A percentile compares a stretch with the other conserved stretches of the same genome.
Conservation (phyloP, 2,329 filamentous ascomycete species). For the Colletotrichum sp. region DNA sequence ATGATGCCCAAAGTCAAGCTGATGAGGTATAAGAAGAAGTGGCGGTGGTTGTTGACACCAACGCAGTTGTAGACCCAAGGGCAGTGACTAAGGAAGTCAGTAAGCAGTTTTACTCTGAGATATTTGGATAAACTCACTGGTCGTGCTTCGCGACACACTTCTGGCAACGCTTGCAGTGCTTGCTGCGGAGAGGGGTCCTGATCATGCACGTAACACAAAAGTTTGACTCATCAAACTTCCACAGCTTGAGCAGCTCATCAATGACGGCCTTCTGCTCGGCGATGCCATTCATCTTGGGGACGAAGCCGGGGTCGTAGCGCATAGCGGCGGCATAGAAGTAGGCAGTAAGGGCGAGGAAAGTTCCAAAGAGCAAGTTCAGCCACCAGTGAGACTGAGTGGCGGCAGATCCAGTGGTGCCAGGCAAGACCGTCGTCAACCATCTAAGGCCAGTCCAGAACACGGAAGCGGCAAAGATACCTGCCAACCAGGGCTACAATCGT, state of each 20-base stretch:
- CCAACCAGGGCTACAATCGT: conserved; percentile 77
- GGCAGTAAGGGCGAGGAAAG: conserved; percentile 67
- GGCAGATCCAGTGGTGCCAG: conserved; percentile 43
- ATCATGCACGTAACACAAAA: conserved; percentile 97
- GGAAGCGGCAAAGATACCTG: conserved; percentile 89
- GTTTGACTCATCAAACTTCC: conserved; percentile 92
- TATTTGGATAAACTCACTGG: conserved; percentile 67
- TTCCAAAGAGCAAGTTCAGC: conserved; percentile 76
- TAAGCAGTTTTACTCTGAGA: background rate
- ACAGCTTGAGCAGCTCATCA: conserved; percentile 80
- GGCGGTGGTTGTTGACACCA: conserved; percentile 92
- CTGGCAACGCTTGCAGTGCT: conserved; percentile 91
- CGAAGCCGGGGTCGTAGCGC: conserved; percentile 87
- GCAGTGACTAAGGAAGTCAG: conserved; percentile 72
- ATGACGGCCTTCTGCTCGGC: conserved; percentile 90
- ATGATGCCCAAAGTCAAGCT: conserved; percentile 78
- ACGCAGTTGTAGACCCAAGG: conserved; percentile 98
- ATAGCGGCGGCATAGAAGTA: conserved; percentile 92
- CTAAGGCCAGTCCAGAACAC: conserved; percentile 80
- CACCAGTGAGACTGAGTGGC: conserved; percentile 73
- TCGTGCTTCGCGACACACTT: conserved; percentile 96
- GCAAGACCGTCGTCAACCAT: conserved; percentile 78
- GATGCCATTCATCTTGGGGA: conserved; percentile 88
- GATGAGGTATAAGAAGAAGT: conserved; percentile 91
- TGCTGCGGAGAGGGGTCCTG: conserved; percentile 87